A percentile compares a stretch with the other conserved stretches of the same genome.
Conservation (phyloP, 495 filamentous ascomycete species). For the Xylaria scruposa region DNA sequence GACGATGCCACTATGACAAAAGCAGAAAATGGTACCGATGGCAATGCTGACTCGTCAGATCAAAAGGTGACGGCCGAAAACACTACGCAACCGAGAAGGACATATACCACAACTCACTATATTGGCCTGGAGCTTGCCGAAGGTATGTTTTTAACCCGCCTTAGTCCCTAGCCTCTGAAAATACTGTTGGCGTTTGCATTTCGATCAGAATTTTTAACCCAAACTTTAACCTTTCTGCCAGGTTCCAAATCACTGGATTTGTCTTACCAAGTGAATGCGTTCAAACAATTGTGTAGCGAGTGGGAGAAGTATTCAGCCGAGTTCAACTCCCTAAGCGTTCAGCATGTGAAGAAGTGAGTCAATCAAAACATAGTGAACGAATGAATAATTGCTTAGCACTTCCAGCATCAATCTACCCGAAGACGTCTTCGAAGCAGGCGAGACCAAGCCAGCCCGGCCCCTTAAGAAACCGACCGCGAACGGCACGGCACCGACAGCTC, state of each 20-base stretch:
- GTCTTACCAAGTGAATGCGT: constrained; percentile 74
- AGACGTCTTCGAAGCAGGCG: constrained; percentile 86
- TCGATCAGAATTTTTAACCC: constrained; percentile 44
- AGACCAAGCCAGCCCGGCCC: constrained; percentile 69
- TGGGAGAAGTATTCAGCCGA: constrained; percentile 67
- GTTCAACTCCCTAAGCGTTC: constrained; percentile 66
- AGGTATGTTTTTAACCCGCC: constrained; percentile 58
- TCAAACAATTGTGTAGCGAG: constrained; percentile 71
- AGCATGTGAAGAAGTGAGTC: constrained; percentile 77
- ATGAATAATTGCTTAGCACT: constrained; percentile 34
- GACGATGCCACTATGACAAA: constrained; percentile 43
- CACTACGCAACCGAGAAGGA: constrained; percentile 46
- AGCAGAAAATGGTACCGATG: constrained; percentile 58
- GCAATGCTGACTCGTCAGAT: constrained; percentile 32
- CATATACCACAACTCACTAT: constrained; percentile 89
- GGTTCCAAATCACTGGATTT: constrained; percentile 68
- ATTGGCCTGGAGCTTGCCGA: constrained; percentile 77
- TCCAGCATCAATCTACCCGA: constrained; percentile 81
- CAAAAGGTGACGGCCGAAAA: constrained; percentile 60
- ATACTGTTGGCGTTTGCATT: constrained; percentile 31
- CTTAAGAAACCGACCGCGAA: constrained; percentile 53
- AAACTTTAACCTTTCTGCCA: constrained; percentile 38
- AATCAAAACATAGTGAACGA: constrained; percentile 1
- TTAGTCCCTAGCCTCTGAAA: constrained; percentile 44
- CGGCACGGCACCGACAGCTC: constrained; percentile 21